Conservation (phyloP, 345 rosid genomes). For the Cochlearia excelsa region DNA sequence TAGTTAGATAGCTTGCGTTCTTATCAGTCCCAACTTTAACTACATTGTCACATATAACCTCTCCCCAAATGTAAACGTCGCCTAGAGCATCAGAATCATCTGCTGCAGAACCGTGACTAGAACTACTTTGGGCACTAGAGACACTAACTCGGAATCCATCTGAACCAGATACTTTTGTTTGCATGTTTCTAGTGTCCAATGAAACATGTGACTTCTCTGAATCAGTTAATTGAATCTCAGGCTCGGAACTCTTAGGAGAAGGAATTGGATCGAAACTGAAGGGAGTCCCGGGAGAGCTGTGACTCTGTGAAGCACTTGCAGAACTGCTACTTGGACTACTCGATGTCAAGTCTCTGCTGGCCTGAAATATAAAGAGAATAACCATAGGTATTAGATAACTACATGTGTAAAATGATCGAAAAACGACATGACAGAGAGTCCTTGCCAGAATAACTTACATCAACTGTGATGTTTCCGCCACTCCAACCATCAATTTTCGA, state of each 20-base stretch:
- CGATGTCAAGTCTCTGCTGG: conserved; percentile 76
- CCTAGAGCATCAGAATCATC: conserved; percentile 97
- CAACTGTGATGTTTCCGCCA: conserved; percentile 78
- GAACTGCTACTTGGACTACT: conserved; percentile 89
- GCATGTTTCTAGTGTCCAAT: conserved; percentile 77
- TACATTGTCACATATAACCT: conserved; percentile 72
- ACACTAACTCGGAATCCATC: conserved; percentile 96
- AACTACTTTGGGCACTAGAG: conserved; percentile 94
- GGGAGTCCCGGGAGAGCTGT: conserved; percentile 76
- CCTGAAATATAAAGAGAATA: conserved; percentile 47
- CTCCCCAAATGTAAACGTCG: conserved; percentile 98
- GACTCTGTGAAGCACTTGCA: conserved; percentile 58
- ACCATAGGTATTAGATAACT: too few relatives aligned
- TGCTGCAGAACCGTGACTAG: conserved; percentile 94
- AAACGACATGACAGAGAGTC: not conserved
- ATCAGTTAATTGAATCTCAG: conserved; percentile 53
- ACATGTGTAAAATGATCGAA: not conserved
- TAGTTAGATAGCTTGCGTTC: conserved; percentile 56
- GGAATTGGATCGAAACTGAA: conserved; percentile 47
- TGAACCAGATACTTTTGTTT: conserved; percentile 75
- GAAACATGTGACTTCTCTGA: conserved; percentile 84
- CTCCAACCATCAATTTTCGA: conserved; percentile 96
- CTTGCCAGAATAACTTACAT: conserved; percentile 48
- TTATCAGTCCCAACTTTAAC: conserved; percentile 74
- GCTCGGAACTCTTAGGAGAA: conserved; percentile 61